These are phyloP conservation scores for Lathyrus aphaca DNA, from an alignment of 306 rosid species.

Conservation along the genomic window DNA sequence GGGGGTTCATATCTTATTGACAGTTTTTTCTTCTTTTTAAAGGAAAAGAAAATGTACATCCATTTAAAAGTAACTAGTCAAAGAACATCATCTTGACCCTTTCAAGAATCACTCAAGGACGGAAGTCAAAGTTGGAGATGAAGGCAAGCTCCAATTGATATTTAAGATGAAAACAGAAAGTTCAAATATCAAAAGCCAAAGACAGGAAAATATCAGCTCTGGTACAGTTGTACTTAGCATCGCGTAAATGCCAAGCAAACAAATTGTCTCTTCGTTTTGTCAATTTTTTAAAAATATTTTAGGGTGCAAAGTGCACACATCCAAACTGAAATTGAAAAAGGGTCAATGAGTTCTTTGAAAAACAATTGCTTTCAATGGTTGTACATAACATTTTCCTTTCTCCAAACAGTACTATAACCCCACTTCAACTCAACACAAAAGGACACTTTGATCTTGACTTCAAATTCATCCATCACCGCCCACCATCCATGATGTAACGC, in stretches of 20 bases:
- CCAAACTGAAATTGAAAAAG: slow-evolving; percentile 40
- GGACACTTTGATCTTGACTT: slow-evolving; percentile 34
- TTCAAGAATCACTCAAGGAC: slow-evolving; percentile 41
- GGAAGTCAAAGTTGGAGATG: slow-evolving; percentile 26
- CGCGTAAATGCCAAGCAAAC: neutral
- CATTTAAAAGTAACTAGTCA: slow-evolving; percentile 50
- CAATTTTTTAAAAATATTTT: neutral
- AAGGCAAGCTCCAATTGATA: slow-evolving; percentile 27
- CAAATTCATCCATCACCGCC: slow-evolving; percentile 4
- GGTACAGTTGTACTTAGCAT: slow-evolving; percentile 3
- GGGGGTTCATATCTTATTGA: slow-evolving; percentile 59
- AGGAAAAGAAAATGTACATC: slow-evolving; percentile 60
- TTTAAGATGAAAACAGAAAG: slow-evolving; percentile 5
- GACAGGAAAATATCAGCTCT: neutral
- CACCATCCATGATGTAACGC: slow-evolving; percentile 8
- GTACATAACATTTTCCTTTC: slow-evolving; percentile 51
- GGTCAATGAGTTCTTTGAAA: slow-evolving; percentile 50
- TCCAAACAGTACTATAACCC: slow-evolving; percentile 48
- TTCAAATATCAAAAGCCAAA: slow-evolving; percentile 31
- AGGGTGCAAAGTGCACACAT: neutral
- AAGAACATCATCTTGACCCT: slow-evolving; percentile 60
- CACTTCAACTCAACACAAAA: slow-evolving; percentile 45
- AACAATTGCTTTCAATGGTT: slow-evolving; percentile 50
- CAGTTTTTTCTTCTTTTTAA: slow-evolving; percentile 56
- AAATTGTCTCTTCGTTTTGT: neutral